Conservation (phyloP, 2,329 filamentous ascomycete species). For the Orbilia javanica region DNA sequence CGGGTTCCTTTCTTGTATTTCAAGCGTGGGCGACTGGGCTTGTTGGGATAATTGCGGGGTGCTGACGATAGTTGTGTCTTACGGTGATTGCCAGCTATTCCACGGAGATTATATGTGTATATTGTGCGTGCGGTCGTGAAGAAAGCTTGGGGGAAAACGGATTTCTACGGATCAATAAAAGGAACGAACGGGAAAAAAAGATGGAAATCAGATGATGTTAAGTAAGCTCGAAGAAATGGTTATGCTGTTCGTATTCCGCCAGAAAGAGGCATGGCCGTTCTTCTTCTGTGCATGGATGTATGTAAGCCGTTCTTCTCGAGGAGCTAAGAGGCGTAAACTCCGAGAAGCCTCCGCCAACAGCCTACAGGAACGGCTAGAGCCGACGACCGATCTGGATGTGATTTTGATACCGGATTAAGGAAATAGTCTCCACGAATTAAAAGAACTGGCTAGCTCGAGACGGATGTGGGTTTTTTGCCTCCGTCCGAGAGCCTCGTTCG, state of each 20-base stretch:
- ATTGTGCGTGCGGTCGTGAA: background rate
- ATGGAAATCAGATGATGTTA: slow-evolving; percentile 26
- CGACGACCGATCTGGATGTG: slow-evolving; percentile 32
- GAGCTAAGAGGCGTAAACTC: slow-evolving; percentile 53
- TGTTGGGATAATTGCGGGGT: slow-evolving; percentile 16
- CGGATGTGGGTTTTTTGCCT: slow-evolving; percentile 1
- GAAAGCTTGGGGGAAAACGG: background rate
- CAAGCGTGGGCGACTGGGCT: slow-evolving; percentile 5
- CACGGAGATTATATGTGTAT: slow-evolving; percentile 11
- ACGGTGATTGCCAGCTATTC: slow-evolving; percentile 13
- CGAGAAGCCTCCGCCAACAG: slow-evolving; percentile 36
- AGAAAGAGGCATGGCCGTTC: slow-evolving; percentile 13
- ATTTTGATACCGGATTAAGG: slow-evolving; percentile 35
- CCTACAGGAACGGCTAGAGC: slow-evolving; percentile 28
- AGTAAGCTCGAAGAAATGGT: slow-evolving; percentile 21
- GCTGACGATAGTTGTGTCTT: slow-evolving; percentile 3
- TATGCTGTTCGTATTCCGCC: slow-evolving; percentile 24
- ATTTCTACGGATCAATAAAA: slow-evolving; percentile 5
- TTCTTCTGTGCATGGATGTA: background rate
- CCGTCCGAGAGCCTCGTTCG: background rate
- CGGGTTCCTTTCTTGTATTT: too few relatives aligned
- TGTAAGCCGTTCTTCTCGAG: slow-evolving; percentile 32
- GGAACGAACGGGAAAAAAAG: background rate
- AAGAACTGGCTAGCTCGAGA: background rate
- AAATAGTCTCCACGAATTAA: background rate